Base-by-base conservation (phyloP, 2,329 filamentous ascomycete species). In the Davidsoniella eucalypti region DNA sequence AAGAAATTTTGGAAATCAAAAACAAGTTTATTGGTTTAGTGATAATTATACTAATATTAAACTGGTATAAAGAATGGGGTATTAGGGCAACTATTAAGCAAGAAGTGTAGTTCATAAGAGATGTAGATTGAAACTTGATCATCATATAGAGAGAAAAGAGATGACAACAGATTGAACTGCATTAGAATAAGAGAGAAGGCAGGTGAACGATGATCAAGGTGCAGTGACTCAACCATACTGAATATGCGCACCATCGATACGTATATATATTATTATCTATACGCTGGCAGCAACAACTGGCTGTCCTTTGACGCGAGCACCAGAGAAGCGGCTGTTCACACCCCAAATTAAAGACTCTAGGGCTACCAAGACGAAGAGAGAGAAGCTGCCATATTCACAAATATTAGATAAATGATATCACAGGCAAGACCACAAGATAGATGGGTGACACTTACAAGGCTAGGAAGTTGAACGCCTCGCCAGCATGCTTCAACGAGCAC, bases 391-490 rank as follows among this genome's bases (percentile, higher is more conserved):
- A 21, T n/a, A 36, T 23, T 4, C 12, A 33, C 29, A n/a, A 7
- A 39, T 44, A 40, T 50, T 47, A 51, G 44, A 18, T 33, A n/a
- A n/a, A 10, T 21, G n/a, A 7, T 4, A 8, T 29, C 8, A 16
- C 23, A 33, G 8, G 26, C 29, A 17, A 38, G 18, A 16, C 18
- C n/a, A n/a, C 10, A 25, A 17, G 23, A 29, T 10, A 33, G 21
- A 26, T 21, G 12, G 40, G 8, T 37, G 36, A 16, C 14, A 49
- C 58, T 56, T 45, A 59, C 58, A 59, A 59, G 36, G 53, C 55
- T 12, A 60, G 8, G 44, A 60, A 58, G 40, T 53, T 56, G 40
- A 60, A 60, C 1, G 56, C 55, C 36, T 55, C 54, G 14, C 55
- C 54, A 3, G 58, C 51, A 38, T 56, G 54, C 52, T 59, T 60